Conservation (phyloP, 1,284 basidiomycete species). For the Malassezia furfur region DNA sequence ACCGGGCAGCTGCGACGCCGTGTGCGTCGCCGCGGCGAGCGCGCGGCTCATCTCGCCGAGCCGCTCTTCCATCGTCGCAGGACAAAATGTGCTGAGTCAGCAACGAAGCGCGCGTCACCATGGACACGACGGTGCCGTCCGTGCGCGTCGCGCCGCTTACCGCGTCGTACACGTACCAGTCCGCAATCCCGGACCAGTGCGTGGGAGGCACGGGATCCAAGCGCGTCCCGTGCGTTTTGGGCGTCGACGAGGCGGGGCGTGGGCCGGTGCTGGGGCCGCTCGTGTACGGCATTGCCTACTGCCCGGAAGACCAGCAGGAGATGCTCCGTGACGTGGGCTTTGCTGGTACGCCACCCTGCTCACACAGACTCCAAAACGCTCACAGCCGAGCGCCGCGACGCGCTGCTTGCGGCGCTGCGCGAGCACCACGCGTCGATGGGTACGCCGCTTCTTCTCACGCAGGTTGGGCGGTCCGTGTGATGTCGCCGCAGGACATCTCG, state of each 20-base stretch:
- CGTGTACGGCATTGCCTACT: slow-evolving; percentile 91
- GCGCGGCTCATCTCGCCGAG: slow-evolving; percentile 5
- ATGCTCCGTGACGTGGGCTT: slow-evolving; percentile 73
- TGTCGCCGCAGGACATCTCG: slow-evolving; percentile 80
- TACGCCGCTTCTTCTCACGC: background rate
- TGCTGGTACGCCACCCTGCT: slow-evolving; percentile 56
- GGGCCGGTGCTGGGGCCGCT: slow-evolving; percentile 82
- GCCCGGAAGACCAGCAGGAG: slow-evolving; percentile 67
- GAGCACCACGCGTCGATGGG: slow-evolving; percentile 19
- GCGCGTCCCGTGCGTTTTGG: slow-evolving; percentile 52
- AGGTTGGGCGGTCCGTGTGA: slow-evolving; percentile 72
- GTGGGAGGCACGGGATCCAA: slow-evolving; percentile 7
- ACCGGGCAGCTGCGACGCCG: slow-evolving; percentile 44
- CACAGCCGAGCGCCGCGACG: slow-evolving; percentile 54
- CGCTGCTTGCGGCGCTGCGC: slow-evolving; percentile 40
- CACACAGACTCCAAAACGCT: slow-evolving; percentile 78
- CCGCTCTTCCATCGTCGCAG: slow-evolving; percentile 13
- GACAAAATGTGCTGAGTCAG: slow-evolving; percentile 9
- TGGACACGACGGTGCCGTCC: slow-evolving; percentile 8
- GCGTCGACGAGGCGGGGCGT: slow-evolving; percentile 91
- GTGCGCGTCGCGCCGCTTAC: slow-evolving; percentile 12
- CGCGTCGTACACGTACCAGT: slow-evolving; percentile 15
- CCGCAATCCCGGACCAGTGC: slow-evolving; percentile 15
- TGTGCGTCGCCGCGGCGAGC: slow-evolving; percentile 5
- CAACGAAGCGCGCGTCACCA: background rate